Evolutionary conservation across 306 rosid species (phyloP), one percentile per base, ranked within the genome.

Genomic region (Vigna angularis): DNA sequence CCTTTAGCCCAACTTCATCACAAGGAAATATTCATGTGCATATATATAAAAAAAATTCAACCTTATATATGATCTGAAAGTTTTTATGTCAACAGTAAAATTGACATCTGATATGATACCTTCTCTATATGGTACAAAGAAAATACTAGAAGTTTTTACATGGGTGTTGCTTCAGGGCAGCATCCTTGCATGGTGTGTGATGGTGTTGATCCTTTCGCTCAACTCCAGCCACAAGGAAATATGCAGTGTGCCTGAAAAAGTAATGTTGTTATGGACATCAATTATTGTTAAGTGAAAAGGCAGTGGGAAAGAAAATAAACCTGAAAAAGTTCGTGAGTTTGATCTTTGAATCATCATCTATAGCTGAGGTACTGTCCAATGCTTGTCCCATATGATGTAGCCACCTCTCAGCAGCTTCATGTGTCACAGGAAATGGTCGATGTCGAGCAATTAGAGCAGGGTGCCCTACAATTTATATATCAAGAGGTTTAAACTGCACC

Each of bases 381-480:
- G 97, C 97, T 78, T 88, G 88, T 66, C 86, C 86, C 98, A 95
- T 95, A 77, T 95, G 98, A 86, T 81, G 78, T 73, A 91, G 47
- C 98, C 98, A 95, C 81, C 93, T 92, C 85, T 87, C 90, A 0
- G 96, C 98, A 44, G 93, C 96, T 80, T 81, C 74, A 49, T 77
- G 95, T 0, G 98, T 92, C 26, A 95, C 86, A 0, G 91, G 89
- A 85, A 95, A 95, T 53, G 95, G 89, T 24, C 95, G 87, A 78
- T 95, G 98, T 36, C 98, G 86, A 5, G 81, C 93, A 44, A 92
- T 92, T 70, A 95, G 88, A 66, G 98, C 97, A 70, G 98, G 98
- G 81, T 92, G 98, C 50, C 97, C 97, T 94, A 82, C 15, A 45
- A 3, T 45, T 11, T 12, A 45, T 45, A 3, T 4, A 45, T 4